Evolutionary conservation across 1,284 basidiomycete species (phyloP), one percentile per base, ranked within the genome.

Genomic region (Ustilago loliicola): DNA sequence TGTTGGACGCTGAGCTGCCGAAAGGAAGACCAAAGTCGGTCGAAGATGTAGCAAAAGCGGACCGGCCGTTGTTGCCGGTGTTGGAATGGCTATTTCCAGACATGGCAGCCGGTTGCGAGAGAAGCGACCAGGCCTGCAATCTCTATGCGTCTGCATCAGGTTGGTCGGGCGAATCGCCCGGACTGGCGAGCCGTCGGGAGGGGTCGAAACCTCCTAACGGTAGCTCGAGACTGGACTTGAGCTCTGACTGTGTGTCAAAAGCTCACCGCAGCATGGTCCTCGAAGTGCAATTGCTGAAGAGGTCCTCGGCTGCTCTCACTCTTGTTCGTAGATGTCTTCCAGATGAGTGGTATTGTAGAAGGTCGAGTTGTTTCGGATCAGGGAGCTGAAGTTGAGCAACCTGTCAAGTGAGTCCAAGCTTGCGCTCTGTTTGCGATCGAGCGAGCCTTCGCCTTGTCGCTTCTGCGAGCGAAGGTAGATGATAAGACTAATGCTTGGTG

Each of bases 11-110:
- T 6, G 32, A 47, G 47, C 29, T 30, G 65, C 67, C 65, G 21
- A 69, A 66, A 9, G 72, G 68, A 1, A 79, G 72, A 10, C 68
- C 72, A 72, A 79, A 79, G 63, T 79, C 76, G 56, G 76, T 47
- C 3, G 66, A 73, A 45, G 72, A 74, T 19, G 76, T 74, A 3
- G 65, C 55, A 32, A 78, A 78, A 15, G 65, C 53, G 3, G 65
- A 54, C 21, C 71, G 50, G 21, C 51, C 42, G n/a, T 61, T 50
- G 34, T 38, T 47, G 29, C 17, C 47, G 30, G 2, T 56, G 30
- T 53, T 52, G 36, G 32, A 32, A 17, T 51, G 19, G 17, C 38
- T 42, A 25, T 47, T 53, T 32, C 36, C 51, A 23, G 61, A 57
- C 71, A 73, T 73, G 54, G 21, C 40, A 47, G 45, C 34, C 6